Evolutionary conservation across 192 early-diverging fungal genomes (phyloP).

Genomic region (Gorgonomyces haynaldii): DNA sequence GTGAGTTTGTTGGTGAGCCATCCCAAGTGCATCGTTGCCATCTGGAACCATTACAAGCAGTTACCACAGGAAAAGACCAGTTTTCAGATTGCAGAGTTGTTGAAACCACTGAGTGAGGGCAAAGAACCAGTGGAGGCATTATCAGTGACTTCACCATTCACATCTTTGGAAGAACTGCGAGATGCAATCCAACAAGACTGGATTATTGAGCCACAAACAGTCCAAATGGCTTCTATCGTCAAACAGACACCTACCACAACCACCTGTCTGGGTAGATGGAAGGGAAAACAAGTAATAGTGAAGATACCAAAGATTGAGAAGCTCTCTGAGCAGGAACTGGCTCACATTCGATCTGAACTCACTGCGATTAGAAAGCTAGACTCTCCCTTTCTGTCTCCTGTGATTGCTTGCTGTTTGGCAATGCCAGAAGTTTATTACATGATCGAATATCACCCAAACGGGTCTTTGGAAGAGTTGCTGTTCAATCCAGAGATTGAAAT

Average conservation of each 20-base stretch:
- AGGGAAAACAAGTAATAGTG: slow-evolving; percentile 18
- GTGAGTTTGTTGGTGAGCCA: too few species aligned
- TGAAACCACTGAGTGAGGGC: slow-evolving; percentile 13
- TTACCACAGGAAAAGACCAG: slow-evolving; percentile 24
- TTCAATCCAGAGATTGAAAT: slow-evolving; percentile 29
- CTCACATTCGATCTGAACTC: slow-evolving; percentile 5
- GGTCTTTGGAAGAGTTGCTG: slow-evolving; percentile 17
- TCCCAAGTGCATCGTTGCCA: too few species aligned
- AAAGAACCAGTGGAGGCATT: slow-evolving; percentile 5
- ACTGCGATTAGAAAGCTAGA: slow-evolving; percentile 22
- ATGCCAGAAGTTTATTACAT: slow-evolving; percentile 28
- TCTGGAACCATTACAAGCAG: too few species aligned
- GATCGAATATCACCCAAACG: slow-evolving; percentile 16
- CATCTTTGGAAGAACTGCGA: slow-evolving; percentile 4
- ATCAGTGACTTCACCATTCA: not conserved
- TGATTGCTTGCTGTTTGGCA: slow-evolving; percentile 23
- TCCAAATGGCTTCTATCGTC: not conserved
- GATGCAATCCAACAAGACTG: too few species aligned
- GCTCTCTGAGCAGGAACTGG: slow-evolving; percentile 4
- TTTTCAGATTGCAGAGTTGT: slow-evolving; percentile 10
- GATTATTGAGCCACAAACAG: too few species aligned
- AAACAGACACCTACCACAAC: too few species aligned
- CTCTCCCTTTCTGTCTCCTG: slow-evolving; percentile 16
- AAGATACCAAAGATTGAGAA: slow-evolving; percentile 10
- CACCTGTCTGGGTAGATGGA: slow-evolving; percentile 29